Evolutionary conservation across 1,284 basidiomycete species (phyloP), one percentile per base, ranked within the genome.

Genomic region (Cryptococcus hybrid): DNA sequence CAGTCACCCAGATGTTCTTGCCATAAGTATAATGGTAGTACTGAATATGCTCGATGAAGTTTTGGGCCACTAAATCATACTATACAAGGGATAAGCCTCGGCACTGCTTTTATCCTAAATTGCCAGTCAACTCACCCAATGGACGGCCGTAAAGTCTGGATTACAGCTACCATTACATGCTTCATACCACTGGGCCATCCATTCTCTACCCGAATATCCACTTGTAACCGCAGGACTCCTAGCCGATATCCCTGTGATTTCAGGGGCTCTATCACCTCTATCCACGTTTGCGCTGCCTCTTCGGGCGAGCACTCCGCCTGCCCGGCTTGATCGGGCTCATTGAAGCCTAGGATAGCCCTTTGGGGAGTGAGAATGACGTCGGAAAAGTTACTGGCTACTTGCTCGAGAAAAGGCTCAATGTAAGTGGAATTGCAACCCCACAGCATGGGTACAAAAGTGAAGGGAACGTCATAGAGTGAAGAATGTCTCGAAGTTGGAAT

Each of bases 1-100:
- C 89, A 3, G 88, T 89, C 54, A 88, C 74, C 82, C 80, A 82
- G 55, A 91, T 80, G 12, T 79, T 78, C 54, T 74, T 68, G 30
- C 76, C 63, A 70, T 85, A 89, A 0, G 78, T 78, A 36, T 74
- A 67, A 69, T 88, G 76, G 73, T 84, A 85, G 5, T 80, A 66
- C 11, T 70, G 69, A 40, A 86, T 71, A 68, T 85, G 86, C 3
- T 61, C 52, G 48, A 84, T 81, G 66, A 90, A 82, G 11, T 78
- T 79, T 0, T 79, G 56, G 0, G 82, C 66, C 9, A 80, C 64
- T 13, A 80, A 82, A 53, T 82, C 85, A 71, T 92, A 92, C 73
- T 78, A 84, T 7, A 37, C n/a, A 15, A 50, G 35, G 3, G 30
- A 13, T 24, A 9, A 30, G 12, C 7, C 18, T 42, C 9, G 9